phyloP scores from a whole-genome alignment of 176 grass and related monocot species.

The Carex scoparia region DNA sequence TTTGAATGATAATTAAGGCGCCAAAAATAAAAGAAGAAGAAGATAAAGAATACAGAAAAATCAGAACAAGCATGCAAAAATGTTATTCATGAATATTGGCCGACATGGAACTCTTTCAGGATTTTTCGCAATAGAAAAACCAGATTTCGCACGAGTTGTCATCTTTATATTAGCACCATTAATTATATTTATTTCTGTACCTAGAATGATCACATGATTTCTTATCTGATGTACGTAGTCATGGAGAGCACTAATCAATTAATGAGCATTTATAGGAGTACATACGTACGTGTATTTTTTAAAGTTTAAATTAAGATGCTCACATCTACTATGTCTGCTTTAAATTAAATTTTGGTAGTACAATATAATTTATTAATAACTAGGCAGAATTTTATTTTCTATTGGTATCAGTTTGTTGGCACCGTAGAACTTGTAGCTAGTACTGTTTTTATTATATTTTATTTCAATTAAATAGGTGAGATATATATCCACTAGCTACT shows the following conservation, averaged over 20 bases:
- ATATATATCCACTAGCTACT: background rate
- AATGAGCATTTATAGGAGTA: background rate
- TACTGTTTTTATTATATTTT: too few relatives aligned
- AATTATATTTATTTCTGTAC: background rate
- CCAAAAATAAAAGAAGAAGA: too few relatives aligned
- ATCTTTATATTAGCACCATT: background rate
- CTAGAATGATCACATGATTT: background rate
- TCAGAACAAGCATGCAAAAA: background rate
- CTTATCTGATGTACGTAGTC: background rate
- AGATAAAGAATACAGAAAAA: too few relatives aligned
- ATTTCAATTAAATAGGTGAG: too few relatives aligned
- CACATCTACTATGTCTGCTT: background rate
- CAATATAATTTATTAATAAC: too few relatives aligned
- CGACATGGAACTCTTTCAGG: background rate
- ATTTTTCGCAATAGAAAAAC: background rate
- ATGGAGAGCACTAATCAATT: background rate
- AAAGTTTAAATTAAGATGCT: background rate
- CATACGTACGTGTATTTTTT: background rate
- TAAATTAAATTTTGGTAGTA: background rate
- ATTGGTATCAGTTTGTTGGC: background rate
- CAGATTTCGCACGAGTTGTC: conserved; percentile 9
- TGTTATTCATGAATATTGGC: background rate
- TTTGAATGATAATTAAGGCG: too few relatives aligned
- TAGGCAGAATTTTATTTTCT: background rate
- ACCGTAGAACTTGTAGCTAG: background rate